phyloP scores from a whole-genome alignment of 176 grass and related monocot species.

The Oropetium thomaeum region DNA sequence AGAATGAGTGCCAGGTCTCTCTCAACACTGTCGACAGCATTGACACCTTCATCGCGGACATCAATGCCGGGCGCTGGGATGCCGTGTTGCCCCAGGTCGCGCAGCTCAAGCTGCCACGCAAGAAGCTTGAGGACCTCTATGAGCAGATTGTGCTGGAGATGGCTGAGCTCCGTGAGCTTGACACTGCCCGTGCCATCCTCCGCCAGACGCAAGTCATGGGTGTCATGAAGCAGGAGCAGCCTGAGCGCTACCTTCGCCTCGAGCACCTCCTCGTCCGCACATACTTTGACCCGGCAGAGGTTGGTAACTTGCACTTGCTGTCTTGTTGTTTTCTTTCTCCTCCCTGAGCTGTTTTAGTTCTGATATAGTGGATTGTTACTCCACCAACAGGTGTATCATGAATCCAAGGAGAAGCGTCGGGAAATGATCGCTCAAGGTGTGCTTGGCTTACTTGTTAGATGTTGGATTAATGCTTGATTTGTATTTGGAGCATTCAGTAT shows the following conservation, averaged over 20 bases:
- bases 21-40: conserved; percentile 91
- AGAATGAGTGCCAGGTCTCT: conserved; percentile 95
- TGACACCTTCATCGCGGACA: conserved; percentile 72
- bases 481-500: neutral
- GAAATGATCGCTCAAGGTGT: conserved; percentile 89
- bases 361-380: conserved; percentile 22
- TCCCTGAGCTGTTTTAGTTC: conserved; percentile 5
- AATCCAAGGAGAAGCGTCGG: conserved; percentile 93
- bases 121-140: conserved; percentile 96
- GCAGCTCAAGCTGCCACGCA: conserved; percentile 81
- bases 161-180: conserved; percentile 92
- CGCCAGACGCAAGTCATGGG: conserved; percentile 98
- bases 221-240: conserved; percentile 98
- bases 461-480: neutral
- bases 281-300: conserved; percentile 94
- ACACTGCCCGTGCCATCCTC: conserved; percentile 85
- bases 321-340: neutral
- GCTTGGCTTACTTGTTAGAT: conserved; percentile 23
- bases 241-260: conserved; percentile 86
- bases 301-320: conserved; percentile 15
- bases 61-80: conserved; percentile 92
- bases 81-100: conserved; percentile 89
- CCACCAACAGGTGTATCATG: conserved; percentile 75
- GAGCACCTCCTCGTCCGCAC: conserved; percentile 93
- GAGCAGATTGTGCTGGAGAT: conserved; percentile 99